Base-by-base conservation (phyloP, 768 basidiomycete species). In the Tulasnella sp. region DNA sequence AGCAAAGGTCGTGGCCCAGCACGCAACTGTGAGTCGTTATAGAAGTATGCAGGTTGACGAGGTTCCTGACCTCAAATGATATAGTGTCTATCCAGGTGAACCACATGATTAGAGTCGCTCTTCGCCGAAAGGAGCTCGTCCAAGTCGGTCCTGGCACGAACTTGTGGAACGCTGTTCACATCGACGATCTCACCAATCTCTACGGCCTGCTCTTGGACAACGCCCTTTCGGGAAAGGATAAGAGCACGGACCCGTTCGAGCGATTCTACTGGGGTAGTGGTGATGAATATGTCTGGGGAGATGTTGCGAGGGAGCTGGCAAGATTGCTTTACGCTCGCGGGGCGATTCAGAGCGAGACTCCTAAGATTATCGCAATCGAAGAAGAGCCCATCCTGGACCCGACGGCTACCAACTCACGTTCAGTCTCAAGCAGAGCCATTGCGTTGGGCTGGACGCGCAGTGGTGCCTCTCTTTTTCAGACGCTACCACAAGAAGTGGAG, bases 11-110 rank as follows among this genome's bases (percentile, higher is more conserved):
- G 29, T 20, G 79, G 79, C 16, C 79, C 79, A 3, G 76, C 77
- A 7, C 67, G 71, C 7, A 71, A 40, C 16, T 26, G 76, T 77
- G 51, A 32, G 74, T 40, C 26, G 18, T 18, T 42, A 29, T 26
- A 70, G 69, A 5, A 29, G 5, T 42, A 11, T 70, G 2, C 7
- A 18, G 10, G 26, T 11, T 6, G 46, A 70, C 23, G 16, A 39
- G 15, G 26, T 32, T 51, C 61, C 74, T 20, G 69, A 55, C 23
- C 7, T 70, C 23, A n/a, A 39, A 39, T 23, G 16, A 13, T 29
- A 29, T 40, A 76, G 67, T 82, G 13, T 82, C 82, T 15, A 80
- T 80, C 48, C 82, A 82, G 73, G 71, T 82, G 48, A 82, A 82
- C 37, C 73, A 37, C 23, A 74, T 82, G 61, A 79, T 83, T 35